A percentile compares a stretch with the other conserved stretches of the same genome.
phyloP scores from a whole-genome alignment of 2,329 filamentous ascomycete genomes.

The Arthrobotrys iridis region DNA sequence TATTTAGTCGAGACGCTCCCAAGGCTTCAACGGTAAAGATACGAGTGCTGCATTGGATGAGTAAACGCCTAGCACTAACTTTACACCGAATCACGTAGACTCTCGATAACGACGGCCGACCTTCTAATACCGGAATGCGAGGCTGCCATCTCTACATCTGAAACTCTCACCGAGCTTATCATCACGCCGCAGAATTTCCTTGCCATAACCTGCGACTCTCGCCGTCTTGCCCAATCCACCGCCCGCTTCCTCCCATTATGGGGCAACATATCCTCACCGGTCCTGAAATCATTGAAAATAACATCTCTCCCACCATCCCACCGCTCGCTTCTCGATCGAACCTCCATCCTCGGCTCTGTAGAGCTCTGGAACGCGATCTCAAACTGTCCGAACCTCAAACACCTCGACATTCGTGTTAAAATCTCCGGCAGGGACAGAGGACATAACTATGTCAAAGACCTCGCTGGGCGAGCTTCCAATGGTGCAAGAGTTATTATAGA shows the following conservation, averaged over 20 bases:
- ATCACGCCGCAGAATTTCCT: slow-evolving; percentile 24
- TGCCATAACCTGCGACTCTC: slow-evolving; percentile 32
- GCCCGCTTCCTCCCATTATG: slow-evolving; percentile 40
- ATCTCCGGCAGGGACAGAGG: slow-evolving; percentile 24
- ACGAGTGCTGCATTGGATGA: too few species aligned
- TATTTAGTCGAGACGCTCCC: slow-evolving; percentile 46
- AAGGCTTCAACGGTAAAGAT: slow-evolving; percentile 26
- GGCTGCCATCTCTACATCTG: slow-evolving; percentile 30
- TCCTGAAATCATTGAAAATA: slow-evolving; percentile 34
- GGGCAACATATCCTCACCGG: slow-evolving; percentile 41
- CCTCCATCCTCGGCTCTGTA: slow-evolving; percentile 32
- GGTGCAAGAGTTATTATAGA: neutral
- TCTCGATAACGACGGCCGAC: neutral
- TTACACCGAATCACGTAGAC: neutral
- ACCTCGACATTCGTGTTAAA: slow-evolving; percentile 40
- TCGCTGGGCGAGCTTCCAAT: neutral
- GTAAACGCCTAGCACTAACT: neutral
- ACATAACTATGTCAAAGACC: slow-evolving; percentile 44
- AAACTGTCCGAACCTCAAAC: slow-evolving; percentile 31
- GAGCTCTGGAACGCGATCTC: slow-evolving; percentile 47
- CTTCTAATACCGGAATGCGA: slow-evolving; percentile 20
- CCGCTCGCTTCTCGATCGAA: slow-evolving; percentile 42
- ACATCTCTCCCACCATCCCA: slow-evolving; percentile 36
- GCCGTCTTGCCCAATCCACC: slow-evolving; percentile 41
- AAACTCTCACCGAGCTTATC: slow-evolving; percentile 3